A percentile compares a stretch with the other conserved stretches of the same genome.
These are phyloP conservation scores for Aspergillus alliaceus DNA, from an alignment of 2,329 filamentous ascomycete species.

Conservation along the genomic window DNA sequence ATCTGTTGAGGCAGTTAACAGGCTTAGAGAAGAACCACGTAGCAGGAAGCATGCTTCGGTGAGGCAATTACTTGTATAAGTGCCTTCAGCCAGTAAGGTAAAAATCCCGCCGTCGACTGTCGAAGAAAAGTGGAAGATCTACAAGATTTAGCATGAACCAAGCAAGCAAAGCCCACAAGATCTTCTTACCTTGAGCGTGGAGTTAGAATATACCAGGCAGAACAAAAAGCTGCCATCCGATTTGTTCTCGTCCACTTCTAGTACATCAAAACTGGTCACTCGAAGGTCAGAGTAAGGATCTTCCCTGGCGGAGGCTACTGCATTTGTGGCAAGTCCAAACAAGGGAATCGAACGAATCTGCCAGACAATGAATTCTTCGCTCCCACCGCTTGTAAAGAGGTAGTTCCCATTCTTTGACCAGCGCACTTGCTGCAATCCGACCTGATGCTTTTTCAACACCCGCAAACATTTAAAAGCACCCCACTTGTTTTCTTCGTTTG, in stretches of 20 bases:
- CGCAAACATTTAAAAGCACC: constrained; percentile 54
- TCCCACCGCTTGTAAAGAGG: constrained; percentile 82
- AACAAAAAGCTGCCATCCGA: constrained; percentile 53
- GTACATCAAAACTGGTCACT: constrained; percentile 75
- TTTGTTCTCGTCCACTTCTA: constrained; percentile 27
- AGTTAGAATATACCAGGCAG: constrained; percentile 80
- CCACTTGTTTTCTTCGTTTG: constrained; percentile 15
- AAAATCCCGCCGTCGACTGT: constrained; percentile 23
- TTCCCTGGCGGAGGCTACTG: constrained; percentile 49
- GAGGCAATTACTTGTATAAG: constrained; percentile 72
- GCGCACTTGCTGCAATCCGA: constrained; percentile 76
- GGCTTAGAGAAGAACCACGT: constrained; percentile 43
- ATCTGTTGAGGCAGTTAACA: constrained; percentile 75
- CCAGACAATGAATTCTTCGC: constrained; percentile 91
- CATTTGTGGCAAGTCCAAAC: constrained; percentile 53
- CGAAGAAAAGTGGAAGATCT: constrained; percentile 49
- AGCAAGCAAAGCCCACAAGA: neutral
- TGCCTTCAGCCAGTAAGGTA: constrained; percentile 52
- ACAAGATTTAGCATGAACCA: neutral
- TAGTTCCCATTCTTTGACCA: constrained; percentile 69
- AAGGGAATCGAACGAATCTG: constrained; percentile 58
- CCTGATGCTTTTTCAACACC: constrained; percentile 73
- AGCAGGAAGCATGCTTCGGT: constrained; percentile 58
- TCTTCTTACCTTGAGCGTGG: constrained; percentile 63
- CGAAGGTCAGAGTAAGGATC: constrained; percentile 66